phyloP scores from a whole-genome alignment of 2,329 filamentous ascomycete species.

The Monosporascus cannonballus region DNA sequence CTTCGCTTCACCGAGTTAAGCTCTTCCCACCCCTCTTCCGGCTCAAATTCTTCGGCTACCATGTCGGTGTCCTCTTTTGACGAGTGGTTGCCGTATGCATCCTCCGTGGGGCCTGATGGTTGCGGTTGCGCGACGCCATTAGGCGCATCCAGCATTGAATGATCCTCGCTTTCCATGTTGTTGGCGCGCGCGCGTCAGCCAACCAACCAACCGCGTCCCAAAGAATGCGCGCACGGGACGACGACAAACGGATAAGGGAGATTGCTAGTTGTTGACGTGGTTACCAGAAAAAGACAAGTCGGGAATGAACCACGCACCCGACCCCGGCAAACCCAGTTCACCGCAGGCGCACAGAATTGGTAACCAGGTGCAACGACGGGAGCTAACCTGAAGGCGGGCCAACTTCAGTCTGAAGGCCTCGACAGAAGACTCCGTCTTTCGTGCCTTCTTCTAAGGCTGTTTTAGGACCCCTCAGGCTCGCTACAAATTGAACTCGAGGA shows the following conservation, averaged over 20 bases:
- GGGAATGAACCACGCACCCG: not conserved
- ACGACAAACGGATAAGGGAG: not conserved
- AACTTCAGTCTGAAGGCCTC: no score
- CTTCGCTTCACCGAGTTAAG: constrained; percentile 34
- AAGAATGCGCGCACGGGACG: constrained; percentile 10
- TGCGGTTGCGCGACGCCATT: constrained; percentile 33
- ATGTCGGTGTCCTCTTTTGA: constrained; percentile 30
- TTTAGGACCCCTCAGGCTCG: no score
- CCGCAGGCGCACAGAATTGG: no score
- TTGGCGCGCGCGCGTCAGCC: not conserved
- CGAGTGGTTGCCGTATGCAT: constrained; percentile 14
- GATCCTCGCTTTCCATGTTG: constrained; percentile 37
- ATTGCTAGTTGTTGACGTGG: no score
- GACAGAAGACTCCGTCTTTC: no score
- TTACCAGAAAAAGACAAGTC: not conserved
- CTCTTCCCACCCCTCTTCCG: constrained; percentile 29
- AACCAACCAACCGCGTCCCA: not conserved
- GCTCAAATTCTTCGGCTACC: constrained; percentile 20
- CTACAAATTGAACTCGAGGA: no score
- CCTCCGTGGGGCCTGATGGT: constrained; percentile 15
- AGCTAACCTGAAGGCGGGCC: no score
- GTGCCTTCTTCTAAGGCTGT: no score
- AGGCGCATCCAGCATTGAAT: constrained; percentile 36
- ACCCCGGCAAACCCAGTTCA: no score
- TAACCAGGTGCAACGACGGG: no score